Evolutionary conservation across 2,329 filamentous ascomycete genomes (phyloP).

Genomic region (Colletotrichum noveboracense): DNA sequence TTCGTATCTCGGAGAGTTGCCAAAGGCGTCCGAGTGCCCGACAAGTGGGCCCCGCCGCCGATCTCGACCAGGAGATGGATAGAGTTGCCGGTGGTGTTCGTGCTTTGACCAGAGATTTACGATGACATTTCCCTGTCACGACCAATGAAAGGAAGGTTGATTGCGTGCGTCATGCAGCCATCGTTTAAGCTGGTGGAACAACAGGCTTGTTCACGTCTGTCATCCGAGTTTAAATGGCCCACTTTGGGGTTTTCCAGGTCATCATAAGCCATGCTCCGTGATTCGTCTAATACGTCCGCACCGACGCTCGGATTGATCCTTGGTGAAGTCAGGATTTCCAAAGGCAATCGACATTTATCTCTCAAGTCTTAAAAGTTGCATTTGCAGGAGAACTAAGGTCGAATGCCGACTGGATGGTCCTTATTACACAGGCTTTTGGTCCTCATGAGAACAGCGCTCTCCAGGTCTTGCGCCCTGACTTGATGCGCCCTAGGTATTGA

Average conservation of each 20-base stretch:
- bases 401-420: background rate
- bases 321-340: background rate
- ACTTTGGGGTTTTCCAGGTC: background rate
- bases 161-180: background rate
- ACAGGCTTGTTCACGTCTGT: background rate
- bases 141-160: background rate
- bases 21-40: background rate
- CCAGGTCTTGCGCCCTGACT: background rate
- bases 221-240: background rate
- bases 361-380: background rate
- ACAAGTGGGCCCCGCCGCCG: background rate
- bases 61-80: background rate
- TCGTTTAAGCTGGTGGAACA: background rate
- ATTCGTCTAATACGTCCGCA: background rate
- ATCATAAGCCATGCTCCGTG: background rate
- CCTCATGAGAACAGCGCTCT: background rate
- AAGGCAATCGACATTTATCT: background rate
- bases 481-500: background rate
- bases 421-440: background rate
- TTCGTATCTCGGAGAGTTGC: constrained; percentile 4
- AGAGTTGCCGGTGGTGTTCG: background rate
- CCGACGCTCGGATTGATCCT: background rate
- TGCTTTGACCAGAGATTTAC: constrained; percentile 1
- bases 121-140: background rate
- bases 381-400: background rate